Evolutionary conservation across 202 grass and related monocot genomes (phyloP), one percentile per base, ranked within the genome.

Genomic region (Saccharum hybrid): DNA sequence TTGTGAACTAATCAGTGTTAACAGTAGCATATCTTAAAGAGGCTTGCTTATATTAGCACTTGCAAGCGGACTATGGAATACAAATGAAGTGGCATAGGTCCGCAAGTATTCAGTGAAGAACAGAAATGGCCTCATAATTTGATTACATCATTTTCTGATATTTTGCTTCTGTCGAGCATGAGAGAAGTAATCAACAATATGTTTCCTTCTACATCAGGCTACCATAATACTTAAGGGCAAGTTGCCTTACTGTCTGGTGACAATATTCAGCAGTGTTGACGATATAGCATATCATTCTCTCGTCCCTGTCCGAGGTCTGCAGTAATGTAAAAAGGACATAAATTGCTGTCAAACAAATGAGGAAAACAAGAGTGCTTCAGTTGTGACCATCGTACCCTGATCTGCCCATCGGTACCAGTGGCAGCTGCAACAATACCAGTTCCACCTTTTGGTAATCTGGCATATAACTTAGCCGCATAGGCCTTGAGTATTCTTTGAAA

Each of bases 211-310:
- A 75, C 30, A 70, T 16, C n/a, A 71, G 19, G 18, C 42, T 72
- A 54, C 56, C 48, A 71, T 38, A 75, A 57, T 78, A 64, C 30
- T 71, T 14, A 59, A 81, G 63, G 10, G 31, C 71, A 60, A 86
- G 16, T 23, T 68, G 84, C 86, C 89, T 86, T 87, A 99, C 96
- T 37, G 96, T 99, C 68, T 94, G 94, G 73, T 99, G 96, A 82
- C 96, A 99, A 84, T 99, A 99, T 81, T 99, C 96, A 67, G 93
- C 93, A 61, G 96, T 99, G 74, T 96, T 99, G 48, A 99, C 89
- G 14, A 96, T 96, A 64, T 99, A 94, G 81, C 96, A 99, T 91
- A 99, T 99, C 88, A 94, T 96, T 88, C 94, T 96, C 86, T 96
- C 93, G 21, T 99, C 93, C 84, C 91, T 90, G 72, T 99, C 93